Percentiles rank a stretch among this genome's conserved stretches.
These are phyloP conservation scores for Melampsora americana DNA, from an alignment of 1,284 basidiomycete species.

Conservation along the genomic window DNA sequence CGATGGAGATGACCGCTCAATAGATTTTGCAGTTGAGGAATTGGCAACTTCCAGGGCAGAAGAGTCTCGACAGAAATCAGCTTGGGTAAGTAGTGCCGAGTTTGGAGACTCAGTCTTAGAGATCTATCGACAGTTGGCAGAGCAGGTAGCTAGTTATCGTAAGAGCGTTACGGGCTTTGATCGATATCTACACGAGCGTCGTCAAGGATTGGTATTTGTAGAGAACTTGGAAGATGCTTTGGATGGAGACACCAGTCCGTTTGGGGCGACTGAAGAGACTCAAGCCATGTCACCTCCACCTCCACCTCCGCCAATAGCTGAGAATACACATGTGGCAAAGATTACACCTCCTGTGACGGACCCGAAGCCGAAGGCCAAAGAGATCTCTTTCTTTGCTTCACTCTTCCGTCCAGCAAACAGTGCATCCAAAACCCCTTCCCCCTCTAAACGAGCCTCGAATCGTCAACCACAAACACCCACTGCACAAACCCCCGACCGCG, in stretches of 20 bases:
- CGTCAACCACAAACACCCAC: conserved; percentile 63
- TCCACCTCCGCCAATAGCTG: neutral
- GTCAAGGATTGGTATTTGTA: conserved; percentile 83
- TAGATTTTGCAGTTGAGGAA: conserved; percentile 69
- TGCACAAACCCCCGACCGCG: neutral
- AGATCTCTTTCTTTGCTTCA: conserved; percentile 35
- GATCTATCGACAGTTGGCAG: conserved; percentile 47
- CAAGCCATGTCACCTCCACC: neutral
- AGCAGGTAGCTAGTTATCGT: conserved; percentile 71
- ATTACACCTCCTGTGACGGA: conserved; percentile 43
- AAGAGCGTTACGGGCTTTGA: conserved; percentile 75
- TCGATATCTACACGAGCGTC: conserved; percentile 73
- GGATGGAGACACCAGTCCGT: conserved; percentile 25
- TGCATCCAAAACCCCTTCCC: conserved; percentile 48
- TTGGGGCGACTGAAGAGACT: conserved; percentile 1
- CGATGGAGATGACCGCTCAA: conserved; percentile 70
- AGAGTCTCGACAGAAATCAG: neutral
- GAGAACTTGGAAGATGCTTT: conserved; percentile 90
- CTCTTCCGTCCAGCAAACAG: conserved; percentile 25
- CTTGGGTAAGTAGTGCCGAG: neutral
- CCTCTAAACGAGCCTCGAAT: conserved; percentile 65
- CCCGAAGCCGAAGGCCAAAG: conserved; percentile 28
- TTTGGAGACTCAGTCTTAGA: conserved; percentile 44
- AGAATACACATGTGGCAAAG: too few relatives aligned
- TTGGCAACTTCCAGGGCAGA: conserved; percentile 55